These are phyloP conservation scores for Diaporthe caulivora DNA, from an alignment of 2,329 filamentous ascomycete genomes.

Conservation along the genomic window DNA sequence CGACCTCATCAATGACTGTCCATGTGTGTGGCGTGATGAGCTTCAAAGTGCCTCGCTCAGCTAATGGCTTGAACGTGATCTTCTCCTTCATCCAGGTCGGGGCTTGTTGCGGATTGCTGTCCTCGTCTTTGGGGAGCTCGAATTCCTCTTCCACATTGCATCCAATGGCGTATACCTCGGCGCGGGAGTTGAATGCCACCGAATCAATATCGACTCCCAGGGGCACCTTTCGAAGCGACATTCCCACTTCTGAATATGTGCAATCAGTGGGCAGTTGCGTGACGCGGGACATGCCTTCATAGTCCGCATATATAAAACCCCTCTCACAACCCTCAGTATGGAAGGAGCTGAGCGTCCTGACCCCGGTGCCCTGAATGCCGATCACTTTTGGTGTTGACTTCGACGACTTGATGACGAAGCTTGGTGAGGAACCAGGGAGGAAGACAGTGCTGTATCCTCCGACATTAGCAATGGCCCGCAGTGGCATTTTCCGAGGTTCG, in stretches of 20 bases:
- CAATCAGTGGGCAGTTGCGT: slow-evolving; percentile 76
- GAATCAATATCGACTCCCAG: slow-evolving; percentile 78
- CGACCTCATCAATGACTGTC: slow-evolving; percentile 81
- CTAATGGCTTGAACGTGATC: slow-evolving; percentile 71
- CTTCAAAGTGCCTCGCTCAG: slow-evolving; percentile 80
- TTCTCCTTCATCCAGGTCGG: slow-evolving; percentile 77
- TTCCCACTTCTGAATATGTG: slow-evolving; percentile 79
- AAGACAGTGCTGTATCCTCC: slow-evolving; percentile 86
- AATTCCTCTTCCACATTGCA: slow-evolving; percentile 79
- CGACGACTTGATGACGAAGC: slow-evolving; percentile 85
- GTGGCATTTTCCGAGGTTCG: slow-evolving; percentile 61
- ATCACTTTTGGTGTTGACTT: slow-evolving; percentile 82
- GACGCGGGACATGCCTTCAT: slow-evolving; percentile 77
- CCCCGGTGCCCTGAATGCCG: slow-evolving; percentile 75
- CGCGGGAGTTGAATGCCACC: slow-evolving; percentile 81
- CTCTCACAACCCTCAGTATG: slow-evolving; percentile 82
- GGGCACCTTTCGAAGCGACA: slow-evolving; percentile 79
- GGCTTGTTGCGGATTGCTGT: slow-evolving; percentile 58
- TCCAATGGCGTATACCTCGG: slow-evolving; percentile 81
- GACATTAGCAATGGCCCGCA: slow-evolving; percentile 73
- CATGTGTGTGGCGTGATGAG: slow-evolving; percentile 83
- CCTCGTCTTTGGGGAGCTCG: slow-evolving; percentile 86
- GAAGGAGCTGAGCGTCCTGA: slow-evolving; percentile 80
- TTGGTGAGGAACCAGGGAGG: slow-evolving; percentile 82
- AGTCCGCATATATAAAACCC: slow-evolving; percentile 87